Evolutionary conservation across 2,329 filamentous ascomycete genomes (phyloP).

Genomic region (Colletotrichum sp.): DNA sequence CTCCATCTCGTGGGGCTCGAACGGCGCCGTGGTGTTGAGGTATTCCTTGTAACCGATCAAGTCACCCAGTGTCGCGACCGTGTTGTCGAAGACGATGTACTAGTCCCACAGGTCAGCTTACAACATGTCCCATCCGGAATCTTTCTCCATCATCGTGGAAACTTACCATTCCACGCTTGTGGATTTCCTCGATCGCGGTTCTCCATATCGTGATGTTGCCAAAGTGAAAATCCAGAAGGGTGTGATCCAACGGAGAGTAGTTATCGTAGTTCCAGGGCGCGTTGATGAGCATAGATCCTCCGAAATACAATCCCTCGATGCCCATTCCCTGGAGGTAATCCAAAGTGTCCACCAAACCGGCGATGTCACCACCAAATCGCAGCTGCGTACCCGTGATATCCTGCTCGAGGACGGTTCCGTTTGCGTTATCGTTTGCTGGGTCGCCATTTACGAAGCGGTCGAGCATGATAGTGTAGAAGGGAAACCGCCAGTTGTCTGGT

Average conservation of each 20-base stretch:
- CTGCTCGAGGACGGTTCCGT: conserved; percentile 65
- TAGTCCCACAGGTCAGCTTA: conserved; percentile 67
- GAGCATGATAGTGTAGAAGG: conserved; percentile 69
- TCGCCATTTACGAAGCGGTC: conserved; percentile 71
- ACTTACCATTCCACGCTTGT: conserved; percentile 55
- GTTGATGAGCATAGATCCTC: conserved; percentile 68
- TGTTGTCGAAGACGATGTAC: conserved; percentile 72
- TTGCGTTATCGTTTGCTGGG: conserved; percentile 67
- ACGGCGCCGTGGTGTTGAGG: conserved; percentile 63
- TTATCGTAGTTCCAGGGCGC: conserved; percentile 67
- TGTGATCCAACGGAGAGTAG: conserved; percentile 65
- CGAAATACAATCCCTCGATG: conserved; percentile 67
- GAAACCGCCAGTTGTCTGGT: conserved; percentile 68
- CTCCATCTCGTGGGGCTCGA: conserved; percentile 58
- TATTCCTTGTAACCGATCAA: conserved; percentile 67
- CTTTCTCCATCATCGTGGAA: conserved; percentile 44
- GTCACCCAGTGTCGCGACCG: conserved; percentile 68
- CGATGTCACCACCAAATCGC: conserved; percentile 67
- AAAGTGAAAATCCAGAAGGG: conserved; percentile 68
- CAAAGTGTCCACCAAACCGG: conserved; percentile 63
- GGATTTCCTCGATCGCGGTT: conserved; percentile 61
- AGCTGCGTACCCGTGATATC: conserved; percentile 66
- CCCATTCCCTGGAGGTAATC: conserved; percentile 71
- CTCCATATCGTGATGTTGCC: conserved; percentile 65
- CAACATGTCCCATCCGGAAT: background rate